A percentile compares a stretch with the other conserved stretches of the same genome.
These are phyloP conservation scores for sweet orange (Citrus sinensis) DNA, from an alignment of 345 rosid species.

Conservation along the genomic window DNA sequence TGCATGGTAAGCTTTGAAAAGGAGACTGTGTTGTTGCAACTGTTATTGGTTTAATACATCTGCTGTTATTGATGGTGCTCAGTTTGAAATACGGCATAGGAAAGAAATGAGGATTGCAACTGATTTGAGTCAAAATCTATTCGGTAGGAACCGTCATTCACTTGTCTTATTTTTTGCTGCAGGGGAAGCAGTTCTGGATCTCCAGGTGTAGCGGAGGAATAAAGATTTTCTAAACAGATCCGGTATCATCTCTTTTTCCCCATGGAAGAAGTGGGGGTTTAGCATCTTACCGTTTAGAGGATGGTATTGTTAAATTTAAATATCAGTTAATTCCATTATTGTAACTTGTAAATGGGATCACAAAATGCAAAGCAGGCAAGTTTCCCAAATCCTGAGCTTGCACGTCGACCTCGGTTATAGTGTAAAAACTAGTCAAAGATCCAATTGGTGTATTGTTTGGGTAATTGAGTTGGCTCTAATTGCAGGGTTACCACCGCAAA, in stretches of 20 bases:
- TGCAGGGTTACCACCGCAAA: background rate
- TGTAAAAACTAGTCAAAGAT: background rate
- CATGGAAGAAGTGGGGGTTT: conserved; percentile 21
- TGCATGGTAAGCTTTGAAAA: conserved; percentile 63
- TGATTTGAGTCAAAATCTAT: background rate
- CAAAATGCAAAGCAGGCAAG: conserved; percentile 13
- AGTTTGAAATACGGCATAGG: background rate
- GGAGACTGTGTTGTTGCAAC: background rate
- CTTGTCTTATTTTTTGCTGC: conserved; percentile 7
- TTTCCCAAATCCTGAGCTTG: conserved; percentile 2
- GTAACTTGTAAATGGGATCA: conserved; percentile 36
- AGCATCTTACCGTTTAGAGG: conserved; percentile 8
- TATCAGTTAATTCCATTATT: conserved; percentile 5
- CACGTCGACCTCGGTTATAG: background rate
- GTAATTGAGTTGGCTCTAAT: background rate
- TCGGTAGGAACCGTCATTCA: background rate
- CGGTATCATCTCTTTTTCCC: conserved; percentile 19
- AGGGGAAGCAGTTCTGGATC: conserved; percentile 52
- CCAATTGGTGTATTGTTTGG: background rate
- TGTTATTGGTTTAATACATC: background rate
- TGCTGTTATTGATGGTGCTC: background rate
- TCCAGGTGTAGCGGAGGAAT: conserved; percentile 29
- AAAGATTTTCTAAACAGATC: conserved; percentile 4
- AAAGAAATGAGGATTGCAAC: background rate
- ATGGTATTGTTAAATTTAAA: conserved; percentile 6